These are phyloP conservation scores for Heimioporus sp. DNA, from an alignment of 768 basidiomycete genomes.

Conservation along the genomic window DNA sequence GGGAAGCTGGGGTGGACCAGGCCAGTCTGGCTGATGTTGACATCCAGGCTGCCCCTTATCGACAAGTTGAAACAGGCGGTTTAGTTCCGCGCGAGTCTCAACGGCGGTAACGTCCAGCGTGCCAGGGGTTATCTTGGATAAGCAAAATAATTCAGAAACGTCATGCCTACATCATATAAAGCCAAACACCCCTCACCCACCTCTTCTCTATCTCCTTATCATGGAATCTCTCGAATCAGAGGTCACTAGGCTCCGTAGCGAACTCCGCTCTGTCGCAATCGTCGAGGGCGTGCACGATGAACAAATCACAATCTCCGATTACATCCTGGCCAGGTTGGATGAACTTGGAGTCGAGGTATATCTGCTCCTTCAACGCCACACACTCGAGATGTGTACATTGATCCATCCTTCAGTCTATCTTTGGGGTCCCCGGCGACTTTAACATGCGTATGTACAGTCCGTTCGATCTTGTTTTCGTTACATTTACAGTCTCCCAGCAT, in stretches of 20 bases:
- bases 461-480: background rate
- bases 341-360: constrained; percentile 64
- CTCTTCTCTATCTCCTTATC: constrained; percentile 1
- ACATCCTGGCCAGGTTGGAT: constrained; percentile 59
- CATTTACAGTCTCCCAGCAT: constrained; percentile 18
- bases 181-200: too few species aligned
- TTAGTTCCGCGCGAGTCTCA: too few species aligned
- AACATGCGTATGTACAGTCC: constrained; percentile 51
- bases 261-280: constrained; percentile 41
- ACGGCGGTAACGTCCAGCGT: too few species aligned
- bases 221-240: constrained; percentile 41
- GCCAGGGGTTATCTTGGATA: background rate
- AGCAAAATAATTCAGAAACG: background rate
- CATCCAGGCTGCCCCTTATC: too few species aligned
- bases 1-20: too few species aligned
- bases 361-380: background rate
- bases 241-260: constrained; percentile 44
- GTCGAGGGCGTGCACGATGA: constrained; percentile 31
- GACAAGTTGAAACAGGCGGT: too few species aligned
- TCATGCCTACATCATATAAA: background rate
- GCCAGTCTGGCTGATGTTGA: too few species aligned
- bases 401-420: constrained; percentile 54
- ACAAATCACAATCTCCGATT: constrained; percentile 52
- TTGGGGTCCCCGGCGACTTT: constrained; percentile 87
- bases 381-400: background rate